Percentiles rank a stretch among this genome's conserved stretches.
These are phyloP conservation scores for Podospora pseudocomata DNA, from an alignment of 495 filamentous ascomycete species.

Conservation along the genomic window DNA sequence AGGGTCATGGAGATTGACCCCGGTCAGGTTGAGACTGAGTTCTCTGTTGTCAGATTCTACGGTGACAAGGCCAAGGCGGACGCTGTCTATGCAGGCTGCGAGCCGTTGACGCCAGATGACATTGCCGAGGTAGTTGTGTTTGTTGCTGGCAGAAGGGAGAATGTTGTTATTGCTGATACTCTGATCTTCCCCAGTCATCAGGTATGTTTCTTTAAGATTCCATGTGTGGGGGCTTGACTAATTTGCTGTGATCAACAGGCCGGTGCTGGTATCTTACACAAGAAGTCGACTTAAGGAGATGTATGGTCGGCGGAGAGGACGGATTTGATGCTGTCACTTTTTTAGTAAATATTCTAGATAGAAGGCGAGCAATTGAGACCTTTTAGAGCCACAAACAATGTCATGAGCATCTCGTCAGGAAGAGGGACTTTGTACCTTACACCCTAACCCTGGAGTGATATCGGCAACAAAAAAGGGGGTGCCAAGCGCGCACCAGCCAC, in stretches of 20 bases:
- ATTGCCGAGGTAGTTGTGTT: constrained; percentile 96
- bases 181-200: constrained; percentile 91
- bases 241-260: constrained; percentile 27
- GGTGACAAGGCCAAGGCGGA: constrained; percentile 95
- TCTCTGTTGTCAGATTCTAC: constrained; percentile 87
- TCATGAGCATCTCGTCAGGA: no score
- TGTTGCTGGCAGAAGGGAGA: constrained; percentile 80
- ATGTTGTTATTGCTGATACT: constrained; percentile 92
- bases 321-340: neutral
- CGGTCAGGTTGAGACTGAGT: constrained; percentile 97
- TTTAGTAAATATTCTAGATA: neutral
- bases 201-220: constrained; percentile 34
- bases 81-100: constrained; percentile 86
- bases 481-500: neutral
- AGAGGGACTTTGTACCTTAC: no score
- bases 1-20: constrained; percentile 91
- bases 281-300: constrained; percentile 23
- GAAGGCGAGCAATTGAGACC: neutral
- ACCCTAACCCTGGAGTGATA: neutral
- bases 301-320: neutral
- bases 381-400: neutral
- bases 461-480: neutral
- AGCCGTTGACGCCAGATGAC: constrained; percentile 92
- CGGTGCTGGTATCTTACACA: constrained; percentile 36
- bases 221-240: neutral